phyloP scores from a whole-genome alignment of 352 stramenopile genomes.

The Globisporangium camurandrum region DNA sequence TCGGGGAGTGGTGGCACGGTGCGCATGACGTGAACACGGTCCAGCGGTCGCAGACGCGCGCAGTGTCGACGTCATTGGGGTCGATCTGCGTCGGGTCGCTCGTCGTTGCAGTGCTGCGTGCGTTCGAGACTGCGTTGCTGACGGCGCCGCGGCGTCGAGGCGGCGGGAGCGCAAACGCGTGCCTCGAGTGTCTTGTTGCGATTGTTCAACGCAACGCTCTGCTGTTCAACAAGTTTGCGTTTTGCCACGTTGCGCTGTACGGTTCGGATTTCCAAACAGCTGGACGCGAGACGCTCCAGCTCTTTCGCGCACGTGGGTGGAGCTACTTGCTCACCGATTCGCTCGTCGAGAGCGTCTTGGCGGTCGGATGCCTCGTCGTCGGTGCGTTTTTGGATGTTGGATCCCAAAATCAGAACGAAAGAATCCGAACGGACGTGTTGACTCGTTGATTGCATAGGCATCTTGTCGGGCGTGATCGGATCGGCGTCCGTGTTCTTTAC shows the following conservation, averaged over 20 bases:
- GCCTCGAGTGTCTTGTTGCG: conserved; percentile 72
- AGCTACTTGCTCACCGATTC: conserved; percentile 73
- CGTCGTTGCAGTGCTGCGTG: conserved; percentile 57
- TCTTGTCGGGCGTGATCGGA: conserved; percentile 62
- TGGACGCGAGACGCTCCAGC: conserved; percentile 65
- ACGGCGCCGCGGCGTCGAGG: conserved; percentile 59
- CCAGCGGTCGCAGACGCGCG: conserved; percentile 51
- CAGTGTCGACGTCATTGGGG: conserved; percentile 66
- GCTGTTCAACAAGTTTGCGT: conserved; percentile 87
- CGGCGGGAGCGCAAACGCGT: conserved; percentile 56
- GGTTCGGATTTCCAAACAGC: conserved; percentile 73
- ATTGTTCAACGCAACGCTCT: conserved; percentile 66
- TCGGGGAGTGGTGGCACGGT: conserved; percentile 85
- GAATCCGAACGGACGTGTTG: neutral
- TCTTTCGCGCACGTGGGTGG: conserved; percentile 80
- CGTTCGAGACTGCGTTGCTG: conserved; percentile 60
- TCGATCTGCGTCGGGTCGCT: conserved; percentile 83
- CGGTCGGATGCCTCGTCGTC: conserved; percentile 66
- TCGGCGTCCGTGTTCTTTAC: conserved; percentile 65
- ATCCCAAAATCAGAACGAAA: too few species aligned
- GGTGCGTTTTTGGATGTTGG: conserved; percentile 29
- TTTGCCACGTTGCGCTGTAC: conserved; percentile 83
- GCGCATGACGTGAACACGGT: conserved; percentile 66
- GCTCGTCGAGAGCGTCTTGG: conserved; percentile 70
- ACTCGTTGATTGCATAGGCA: conserved; percentile 22